These are phyloP conservation scores for Cucurbita maxima DNA, from an alignment of 306 rosid genomes.

Conservation along the genomic window DNA sequence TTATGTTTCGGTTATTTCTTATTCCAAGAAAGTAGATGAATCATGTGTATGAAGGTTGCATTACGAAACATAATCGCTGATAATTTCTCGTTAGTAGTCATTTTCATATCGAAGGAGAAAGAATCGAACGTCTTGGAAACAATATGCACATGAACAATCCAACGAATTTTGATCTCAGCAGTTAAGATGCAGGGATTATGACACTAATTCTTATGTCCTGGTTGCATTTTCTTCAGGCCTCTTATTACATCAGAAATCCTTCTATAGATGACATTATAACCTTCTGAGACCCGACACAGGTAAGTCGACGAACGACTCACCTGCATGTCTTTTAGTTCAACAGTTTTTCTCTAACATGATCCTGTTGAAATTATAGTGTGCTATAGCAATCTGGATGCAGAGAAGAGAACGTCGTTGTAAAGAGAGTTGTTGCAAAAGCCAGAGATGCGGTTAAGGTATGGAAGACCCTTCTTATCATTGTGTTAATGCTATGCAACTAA, in stretches of 20 bases:
- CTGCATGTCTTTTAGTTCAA: constrained; percentile 1
- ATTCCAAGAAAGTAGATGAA: not conserved
- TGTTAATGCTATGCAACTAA: not conserved
- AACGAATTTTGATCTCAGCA: not conserved
- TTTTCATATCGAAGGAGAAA: not conserved
- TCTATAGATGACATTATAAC: constrained; percentile 54
- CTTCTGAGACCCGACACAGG: constrained; percentile 73
- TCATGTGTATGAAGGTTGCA: not conserved
- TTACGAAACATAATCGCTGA: not conserved
- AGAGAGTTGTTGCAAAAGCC: constrained; percentile 76
- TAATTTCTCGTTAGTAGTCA: not conserved
- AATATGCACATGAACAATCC: not conserved
- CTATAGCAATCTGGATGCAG: constrained; percentile 31
- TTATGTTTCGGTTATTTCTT: not conserved
- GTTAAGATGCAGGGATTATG: not conserved
- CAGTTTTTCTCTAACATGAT: constrained; percentile 2
- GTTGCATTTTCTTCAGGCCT: constrained; percentile 35
- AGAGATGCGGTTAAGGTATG: constrained; percentile 75
- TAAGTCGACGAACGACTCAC: constrained; percentile 17
- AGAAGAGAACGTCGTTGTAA: constrained; percentile 41
- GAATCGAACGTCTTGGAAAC: not conserved
- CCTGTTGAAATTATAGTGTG: constrained; percentile 19
- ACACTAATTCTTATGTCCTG: not conserved
- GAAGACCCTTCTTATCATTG: not conserved
- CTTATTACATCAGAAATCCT: constrained; percentile 54